Evolutionary conservation across 1,284 basidiomycete species (phyloP).

Genomic region (Ganoderma leucocontextum): DNA sequence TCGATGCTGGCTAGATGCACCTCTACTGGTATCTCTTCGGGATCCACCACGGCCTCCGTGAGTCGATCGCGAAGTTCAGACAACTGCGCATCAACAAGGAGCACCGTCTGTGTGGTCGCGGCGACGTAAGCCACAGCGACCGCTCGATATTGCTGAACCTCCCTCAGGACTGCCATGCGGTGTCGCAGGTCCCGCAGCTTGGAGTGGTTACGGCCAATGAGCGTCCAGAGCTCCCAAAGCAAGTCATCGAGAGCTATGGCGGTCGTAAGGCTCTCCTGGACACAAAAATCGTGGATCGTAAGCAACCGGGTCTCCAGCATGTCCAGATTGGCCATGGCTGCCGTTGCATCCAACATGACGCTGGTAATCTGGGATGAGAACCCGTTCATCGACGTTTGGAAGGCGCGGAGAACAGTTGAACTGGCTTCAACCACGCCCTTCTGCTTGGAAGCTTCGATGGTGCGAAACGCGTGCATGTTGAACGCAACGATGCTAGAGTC

Average conservation of each 20-base stretch:
- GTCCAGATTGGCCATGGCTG: background rate
- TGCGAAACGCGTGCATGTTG: background rate
- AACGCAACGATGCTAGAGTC: background rate
- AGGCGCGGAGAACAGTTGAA: background rate
- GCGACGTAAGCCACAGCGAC: background rate
- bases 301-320: background rate
- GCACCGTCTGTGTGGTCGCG: background rate
- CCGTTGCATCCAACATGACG: background rate
- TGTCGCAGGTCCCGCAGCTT: background rate
- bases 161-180: background rate
- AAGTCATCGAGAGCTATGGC: background rate
- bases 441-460: background rate
- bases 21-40: background rate
- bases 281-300: background rate
- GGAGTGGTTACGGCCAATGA: background rate
- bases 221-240: background rate
- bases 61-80: background rate
- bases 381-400: background rate
- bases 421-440: background rate
- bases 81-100: background rate
- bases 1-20: background rate
- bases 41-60: background rate
- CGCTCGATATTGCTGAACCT: background rate
- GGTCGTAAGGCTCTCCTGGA: background rate
- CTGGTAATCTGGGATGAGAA: background rate